phyloP scores from a whole-genome alignment of 108 stramenopile species.

The Fragilariopsis cylindrus region DNA sequence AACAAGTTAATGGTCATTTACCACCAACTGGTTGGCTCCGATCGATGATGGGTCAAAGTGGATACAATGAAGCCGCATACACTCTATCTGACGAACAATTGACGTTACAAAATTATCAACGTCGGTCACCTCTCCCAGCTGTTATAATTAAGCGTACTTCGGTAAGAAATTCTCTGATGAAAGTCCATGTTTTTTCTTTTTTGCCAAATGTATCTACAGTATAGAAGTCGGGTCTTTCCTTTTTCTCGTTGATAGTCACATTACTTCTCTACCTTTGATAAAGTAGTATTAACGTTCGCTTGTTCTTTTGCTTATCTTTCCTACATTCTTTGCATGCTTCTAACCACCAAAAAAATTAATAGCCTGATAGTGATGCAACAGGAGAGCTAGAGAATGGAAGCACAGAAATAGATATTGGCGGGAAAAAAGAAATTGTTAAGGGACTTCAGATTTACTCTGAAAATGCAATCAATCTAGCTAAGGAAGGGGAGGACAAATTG shows the following conservation, averaged over 20 bases:
- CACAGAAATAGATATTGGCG: slow-evolving; percentile 54
- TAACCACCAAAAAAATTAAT: no score
- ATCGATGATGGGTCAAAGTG: slow-evolving; percentile 48
- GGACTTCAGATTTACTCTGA: slow-evolving; percentile 49
- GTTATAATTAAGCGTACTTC: slow-evolving; percentile 61
- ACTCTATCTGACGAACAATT: slow-evolving; percentile 56
- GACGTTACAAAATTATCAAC: slow-evolving; percentile 57
- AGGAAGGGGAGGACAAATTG: slow-evolving; percentile 44
- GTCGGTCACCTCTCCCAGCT: slow-evolving; percentile 69
- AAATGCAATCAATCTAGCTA: slow-evolving; percentile 54
- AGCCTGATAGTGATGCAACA: neutral
- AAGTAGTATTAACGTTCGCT: no score
- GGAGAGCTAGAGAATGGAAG: slow-evolving; percentile 27
- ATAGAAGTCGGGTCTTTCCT: no score
- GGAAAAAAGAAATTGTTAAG: slow-evolving; percentile 53
- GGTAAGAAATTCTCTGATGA: neutral
- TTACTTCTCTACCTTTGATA: no score
- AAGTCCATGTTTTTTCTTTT: no score
- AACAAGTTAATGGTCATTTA: slow-evolving; percentile 47
- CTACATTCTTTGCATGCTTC: no score
- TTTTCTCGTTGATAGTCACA: no score
- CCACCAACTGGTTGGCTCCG: slow-evolving; percentile 67
- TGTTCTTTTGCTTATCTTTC: no score
- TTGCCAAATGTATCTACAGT: no score
- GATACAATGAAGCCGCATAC: slow-evolving; percentile 5